phyloP scores from a whole-genome alignment of 306 rosid species.

The Fragaria vesca region DNA sequence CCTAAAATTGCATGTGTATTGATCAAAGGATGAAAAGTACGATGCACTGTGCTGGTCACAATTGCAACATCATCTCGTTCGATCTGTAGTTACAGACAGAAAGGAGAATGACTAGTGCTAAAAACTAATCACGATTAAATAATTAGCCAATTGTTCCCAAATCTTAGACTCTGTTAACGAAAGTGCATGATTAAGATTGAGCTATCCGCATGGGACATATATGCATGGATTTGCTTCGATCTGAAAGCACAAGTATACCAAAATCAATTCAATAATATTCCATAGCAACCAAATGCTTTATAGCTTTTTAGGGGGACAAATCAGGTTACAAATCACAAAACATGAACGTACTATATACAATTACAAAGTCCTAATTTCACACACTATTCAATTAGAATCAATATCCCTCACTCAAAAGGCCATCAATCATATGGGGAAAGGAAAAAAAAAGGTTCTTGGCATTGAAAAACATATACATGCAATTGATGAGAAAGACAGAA shows the following conservation, averaged over 20 bases:
- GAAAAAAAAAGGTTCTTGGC: slow-evolving; percentile 20
- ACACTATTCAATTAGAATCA: slow-evolving; percentile 29
- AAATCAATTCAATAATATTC: neutral
- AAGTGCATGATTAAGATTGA: neutral
- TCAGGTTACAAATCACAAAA: neutral
- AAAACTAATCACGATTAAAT: neutral
- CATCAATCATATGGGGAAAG: neutral
- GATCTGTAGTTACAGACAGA: neutral
- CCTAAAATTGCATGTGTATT: neutral
- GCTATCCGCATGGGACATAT: neutral
- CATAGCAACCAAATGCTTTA: neutral
- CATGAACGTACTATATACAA: neutral
- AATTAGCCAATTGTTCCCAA: neutral
- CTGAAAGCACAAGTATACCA: neutral
- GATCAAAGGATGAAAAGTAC: no score
- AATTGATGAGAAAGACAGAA: slow-evolving; percentile 18
- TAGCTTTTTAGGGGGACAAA: neutral
- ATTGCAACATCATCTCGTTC: neutral
- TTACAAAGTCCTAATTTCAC: slow-evolving; percentile 42
- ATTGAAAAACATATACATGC: neutral
- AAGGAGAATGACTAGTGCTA: neutral
- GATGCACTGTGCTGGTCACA: neutral
- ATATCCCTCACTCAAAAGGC: neutral
- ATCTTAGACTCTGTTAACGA: neutral
- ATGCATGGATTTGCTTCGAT: neutral